Base-by-base conservation (phyloP, 805 yeast genomes). In the Blastobotrys terrestris region DNA sequence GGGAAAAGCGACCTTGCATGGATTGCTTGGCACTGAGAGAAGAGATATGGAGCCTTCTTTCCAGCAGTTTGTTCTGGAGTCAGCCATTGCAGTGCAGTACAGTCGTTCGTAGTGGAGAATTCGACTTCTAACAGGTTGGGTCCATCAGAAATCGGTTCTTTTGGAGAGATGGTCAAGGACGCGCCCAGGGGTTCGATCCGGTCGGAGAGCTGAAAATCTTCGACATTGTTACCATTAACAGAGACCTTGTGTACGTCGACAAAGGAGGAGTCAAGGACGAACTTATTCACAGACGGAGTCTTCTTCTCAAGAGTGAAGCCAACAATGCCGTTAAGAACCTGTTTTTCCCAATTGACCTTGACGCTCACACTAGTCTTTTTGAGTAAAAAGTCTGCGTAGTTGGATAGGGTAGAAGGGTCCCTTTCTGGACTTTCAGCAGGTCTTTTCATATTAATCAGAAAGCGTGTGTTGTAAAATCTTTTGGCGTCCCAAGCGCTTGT, bases 21-120 rank as follows among this genome's bases (percentile, higher is more conserved):
- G 58, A 87, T 89, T 39, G 96, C 90, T 71, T 90, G 95, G 65
- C 95, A 80, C 70, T 90, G 97, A 8, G 96, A 87, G 67, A 89
- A 90, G 53, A 90, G 74, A 67, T 80, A 85, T 0, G 88, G 89
- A 21, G 75, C 74, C 43, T 77, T 77, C 55, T 82, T 79, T 15
- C 91, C 95, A 47, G 82, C 82, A 6, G 95, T 85, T 60, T 83
- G 86, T 50, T 76, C 80, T 39, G 83, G 81, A n/a, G 78, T 79
- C 50, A 90, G 72, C 82, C 94, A 90, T 68, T 90, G 96, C 55
- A 89, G 72, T 2, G 96, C 96, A 1, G 96, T 87, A 63, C 95
- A 85, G 19, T 79, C 67, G 4, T 72, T 70, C 1, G 96, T 89
- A 40, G 97, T 89, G 54, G 76, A 72, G 60, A 82, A 90, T n/a